Conservation (phyloP, 2,329 filamentous ascomycete species). For the Elsinoe australis region DNA sequence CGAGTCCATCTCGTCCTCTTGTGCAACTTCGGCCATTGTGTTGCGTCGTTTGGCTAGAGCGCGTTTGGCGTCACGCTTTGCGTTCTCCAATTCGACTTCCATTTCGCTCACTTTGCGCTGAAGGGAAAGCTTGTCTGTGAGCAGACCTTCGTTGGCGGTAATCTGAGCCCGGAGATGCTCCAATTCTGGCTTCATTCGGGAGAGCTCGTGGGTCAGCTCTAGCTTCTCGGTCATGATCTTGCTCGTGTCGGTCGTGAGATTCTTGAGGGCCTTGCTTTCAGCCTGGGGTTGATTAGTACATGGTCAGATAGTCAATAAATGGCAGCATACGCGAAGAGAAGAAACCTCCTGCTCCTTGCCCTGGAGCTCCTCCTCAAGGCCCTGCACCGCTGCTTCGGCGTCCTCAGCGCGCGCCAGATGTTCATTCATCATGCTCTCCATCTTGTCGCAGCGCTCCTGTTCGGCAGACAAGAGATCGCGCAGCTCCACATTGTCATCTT, state of each 20-base stretch:
- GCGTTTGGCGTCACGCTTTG: constrained; percentile 62
- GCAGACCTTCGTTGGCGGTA: constrained; percentile 55
- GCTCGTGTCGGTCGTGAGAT: constrained; percentile 59
- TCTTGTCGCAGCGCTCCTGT: constrained; percentile 51
- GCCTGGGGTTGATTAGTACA: constrained; percentile 41
- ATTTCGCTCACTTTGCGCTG: constrained; percentile 69
- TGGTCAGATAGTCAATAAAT: neutral
- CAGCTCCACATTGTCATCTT: constrained; percentile 64
- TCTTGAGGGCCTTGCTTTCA: constrained; percentile 62
- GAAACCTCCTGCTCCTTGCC: constrained; percentile 48
- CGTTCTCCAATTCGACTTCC: constrained; percentile 75
- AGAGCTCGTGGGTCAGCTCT: constrained; percentile 52
- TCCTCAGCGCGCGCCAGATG: constrained; percentile 42
- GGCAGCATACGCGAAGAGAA: constrained; percentile 47
- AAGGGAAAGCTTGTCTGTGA: constrained; percentile 71
- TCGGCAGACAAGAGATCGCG: constrained; percentile 54
- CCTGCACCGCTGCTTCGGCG: constrained; percentile 38
- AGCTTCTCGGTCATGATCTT: constrained; percentile 62
- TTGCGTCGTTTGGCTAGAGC: constrained; percentile 44
- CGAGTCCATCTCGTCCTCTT: constrained; percentile 37
- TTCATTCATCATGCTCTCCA: constrained; percentile 46
- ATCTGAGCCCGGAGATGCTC: constrained; percentile 55
- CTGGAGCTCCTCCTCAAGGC: constrained; percentile 45
- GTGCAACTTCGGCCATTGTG: constrained; percentile 42
- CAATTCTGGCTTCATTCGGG: constrained; percentile 52